Evolutionary conservation across 176 grass and related monocot species (phyloP), one percentile per base, ranked within the genome.

Genomic region (Avena sativa): DNA sequence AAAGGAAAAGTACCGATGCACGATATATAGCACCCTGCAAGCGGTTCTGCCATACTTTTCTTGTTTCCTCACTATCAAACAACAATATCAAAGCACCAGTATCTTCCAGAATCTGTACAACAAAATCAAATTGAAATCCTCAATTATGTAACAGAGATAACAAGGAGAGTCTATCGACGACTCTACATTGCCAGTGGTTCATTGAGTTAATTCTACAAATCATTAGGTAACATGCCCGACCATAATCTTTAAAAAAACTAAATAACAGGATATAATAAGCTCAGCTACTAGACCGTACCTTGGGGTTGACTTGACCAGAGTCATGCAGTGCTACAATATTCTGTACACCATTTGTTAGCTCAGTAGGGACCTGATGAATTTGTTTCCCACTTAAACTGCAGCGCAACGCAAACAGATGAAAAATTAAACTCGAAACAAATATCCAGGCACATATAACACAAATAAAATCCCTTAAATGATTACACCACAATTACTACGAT

Each of bases 361-460:
- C 93, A 36, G 75, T 69, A 88, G 90, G 82, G 62, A 95, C 90
- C 65, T 89, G 88, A 86, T 93, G 96, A 85, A 94, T 89, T 79
- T 98, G 96, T 88, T 98, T 98, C 80, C 93, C 90, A 58, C 92
- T 82, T 87, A 98, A 98, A 94, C 96, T 98, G 96, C 53, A 91
- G 84, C 32, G 40, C 83, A 84, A 87, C 12, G 86, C 79, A 85
- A 81, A 70, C 48, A 48, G 47, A 76, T 53, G 23, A 53, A 32
- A 76, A 76, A 15, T 59, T 26, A 81, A 74, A 16, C 49, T 78
- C 20, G 5, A 81, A 85, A 83, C 9, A 91, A 81, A 52, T n/a
- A 83, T 76, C 5, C 58, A 63, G 4, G 14, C 40, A 72, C 46
- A 75, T 23, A 36, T 23, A 36, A 47, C 53, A 38, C 26, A 86